These are phyloP conservation scores for Rosa rugosa DNA, from an alignment of 306 rosid species.

Conservation along the genomic window DNA sequence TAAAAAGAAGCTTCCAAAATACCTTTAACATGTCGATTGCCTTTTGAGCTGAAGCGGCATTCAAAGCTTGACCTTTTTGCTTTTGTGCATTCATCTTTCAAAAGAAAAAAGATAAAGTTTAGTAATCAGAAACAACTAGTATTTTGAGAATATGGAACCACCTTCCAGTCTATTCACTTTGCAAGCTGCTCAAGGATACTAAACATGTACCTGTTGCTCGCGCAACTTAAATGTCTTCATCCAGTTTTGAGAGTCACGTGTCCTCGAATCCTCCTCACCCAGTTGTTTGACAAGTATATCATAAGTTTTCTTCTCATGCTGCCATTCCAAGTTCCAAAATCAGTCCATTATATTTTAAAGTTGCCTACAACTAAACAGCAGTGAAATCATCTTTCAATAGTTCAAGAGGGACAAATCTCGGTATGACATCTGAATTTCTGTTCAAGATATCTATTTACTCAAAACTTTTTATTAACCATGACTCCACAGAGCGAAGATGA, in stretches of 20 bases:
- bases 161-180: not conserved
- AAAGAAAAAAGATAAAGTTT: not conserved
- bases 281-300: constrained; percentile 96
- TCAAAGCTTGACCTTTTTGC: constrained; percentile 89
- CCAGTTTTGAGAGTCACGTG: constrained; percentile 93
- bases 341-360: not conserved
- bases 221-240: constrained; percentile 97
- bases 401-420: not conserved
- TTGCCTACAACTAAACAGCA: not conserved
- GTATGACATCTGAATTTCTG: not conserved
- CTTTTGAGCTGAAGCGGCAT: constrained; percentile 84
- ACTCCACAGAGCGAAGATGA: not conserved
- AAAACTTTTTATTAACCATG: not conserved
- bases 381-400: not conserved
- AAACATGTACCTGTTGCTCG: constrained; percentile 67
- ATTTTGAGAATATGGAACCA: not conserved
- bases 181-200: not conserved
- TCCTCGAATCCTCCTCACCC: constrained; percentile 95
- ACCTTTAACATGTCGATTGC: constrained; percentile 94
- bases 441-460: not conserved
- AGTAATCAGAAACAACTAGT: not conserved
- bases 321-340: constrained; percentile 23
- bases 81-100: constrained; percentile 88
- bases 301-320: constrained; percentile 96
- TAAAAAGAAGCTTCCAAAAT: constrained; percentile 13